Evolutionary conservation across 306 rosid species (phyloP).

Genomic region (Glycine latifolia): DNA sequence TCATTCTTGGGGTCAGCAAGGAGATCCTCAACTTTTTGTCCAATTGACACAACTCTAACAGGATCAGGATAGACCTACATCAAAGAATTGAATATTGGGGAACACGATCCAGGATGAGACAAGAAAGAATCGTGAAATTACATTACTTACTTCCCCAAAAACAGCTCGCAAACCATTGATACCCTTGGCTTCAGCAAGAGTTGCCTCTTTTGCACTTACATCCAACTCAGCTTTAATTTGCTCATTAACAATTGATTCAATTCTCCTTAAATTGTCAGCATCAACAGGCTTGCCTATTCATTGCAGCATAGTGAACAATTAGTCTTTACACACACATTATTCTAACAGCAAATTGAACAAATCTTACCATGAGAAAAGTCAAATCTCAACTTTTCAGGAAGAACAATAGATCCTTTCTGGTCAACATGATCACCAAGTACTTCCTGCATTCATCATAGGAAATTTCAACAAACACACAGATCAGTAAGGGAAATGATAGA

Average conservation of each 20-base stretch:
- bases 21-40: conserved; percentile 87
- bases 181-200: conserved; percentile 76
- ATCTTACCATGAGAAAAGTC: conserved; percentile 95
- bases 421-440: conserved; percentile 91
- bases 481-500: background rate
- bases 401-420: conserved; percentile 97
- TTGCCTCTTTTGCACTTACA: conserved; percentile 77
- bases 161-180: conserved; percentile 95
- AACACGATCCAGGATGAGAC: conserved; percentile 29
- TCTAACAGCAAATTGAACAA: conserved; percentile 40
- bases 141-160: conserved; percentile 87
- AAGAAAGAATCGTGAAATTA: conserved; percentile 36
- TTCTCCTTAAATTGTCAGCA: conserved; percentile 74
- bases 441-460: conserved; percentile 64
- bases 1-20: conserved; percentile 76
- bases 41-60: conserved; percentile 89
- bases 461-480: conserved; percentile 42
- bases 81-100: conserved; percentile 41
- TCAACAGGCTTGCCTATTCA: conserved; percentile 89
- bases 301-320: conserved; percentile 43
- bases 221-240: conserved; percentile 85
- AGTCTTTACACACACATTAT: background rate
- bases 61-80: conserved; percentile 96
- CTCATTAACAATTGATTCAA: conserved; percentile 86
- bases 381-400: conserved; percentile 94